A percentile compares a stretch with the other conserved stretches of the same genome.
Evolutionary conservation across 345 rosid species (phyloP).

Genomic region (Aethionema arabicum): DNA sequence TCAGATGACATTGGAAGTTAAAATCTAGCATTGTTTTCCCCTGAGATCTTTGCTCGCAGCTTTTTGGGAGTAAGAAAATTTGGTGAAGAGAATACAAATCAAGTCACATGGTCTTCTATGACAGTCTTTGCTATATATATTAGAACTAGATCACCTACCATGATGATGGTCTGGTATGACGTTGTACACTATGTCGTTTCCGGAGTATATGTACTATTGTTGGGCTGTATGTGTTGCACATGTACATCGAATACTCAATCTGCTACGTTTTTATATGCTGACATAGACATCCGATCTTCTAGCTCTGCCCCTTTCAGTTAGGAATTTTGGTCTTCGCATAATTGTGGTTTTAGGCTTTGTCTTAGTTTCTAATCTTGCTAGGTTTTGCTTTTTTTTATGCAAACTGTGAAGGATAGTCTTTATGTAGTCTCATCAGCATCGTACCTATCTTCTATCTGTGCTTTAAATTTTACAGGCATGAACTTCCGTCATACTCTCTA

Average conservation of each 20-base stretch:
- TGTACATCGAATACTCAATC: slow-evolving; percentile 5
- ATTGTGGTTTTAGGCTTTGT: slow-evolving; percentile 9
- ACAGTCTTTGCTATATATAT: background rate
- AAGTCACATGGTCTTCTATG: background rate
- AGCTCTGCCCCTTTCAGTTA: background rate
- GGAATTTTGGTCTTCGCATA: slow-evolving; percentile 8
- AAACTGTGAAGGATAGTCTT: slow-evolving; percentile 11
- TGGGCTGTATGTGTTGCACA: slow-evolving; percentile 1
- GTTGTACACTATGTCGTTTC: slow-evolving; percentile 5
- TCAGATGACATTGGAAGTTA: slow-evolving; percentile 12
- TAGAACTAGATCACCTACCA: background rate
- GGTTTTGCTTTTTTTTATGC: slow-evolving; percentile 16
- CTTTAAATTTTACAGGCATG: slow-evolving; percentile 45
- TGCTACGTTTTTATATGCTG: slow-evolving; percentile 6
- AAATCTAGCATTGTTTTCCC: background rate
- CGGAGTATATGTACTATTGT: background rate
- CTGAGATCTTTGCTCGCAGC: slow-evolving; percentile 11
- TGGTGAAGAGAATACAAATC: slow-evolving; percentile 14
- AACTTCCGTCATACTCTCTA: slow-evolving; percentile 88
- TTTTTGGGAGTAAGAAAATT: slow-evolving; percentile 9
- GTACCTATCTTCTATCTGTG: slow-evolving; percentile 11
- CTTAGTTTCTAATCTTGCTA: background rate
- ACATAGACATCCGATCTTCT: slow-evolving; percentile 10
- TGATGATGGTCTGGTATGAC: background rate
- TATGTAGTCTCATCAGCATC: slow-evolving; percentile 1